Percentiles rank a stretch among this genome's conserved stretches.
Conservation (phyloP, 495 filamentous ascomycete genomes). For the Polyplosphaeria fusca region DNA sequence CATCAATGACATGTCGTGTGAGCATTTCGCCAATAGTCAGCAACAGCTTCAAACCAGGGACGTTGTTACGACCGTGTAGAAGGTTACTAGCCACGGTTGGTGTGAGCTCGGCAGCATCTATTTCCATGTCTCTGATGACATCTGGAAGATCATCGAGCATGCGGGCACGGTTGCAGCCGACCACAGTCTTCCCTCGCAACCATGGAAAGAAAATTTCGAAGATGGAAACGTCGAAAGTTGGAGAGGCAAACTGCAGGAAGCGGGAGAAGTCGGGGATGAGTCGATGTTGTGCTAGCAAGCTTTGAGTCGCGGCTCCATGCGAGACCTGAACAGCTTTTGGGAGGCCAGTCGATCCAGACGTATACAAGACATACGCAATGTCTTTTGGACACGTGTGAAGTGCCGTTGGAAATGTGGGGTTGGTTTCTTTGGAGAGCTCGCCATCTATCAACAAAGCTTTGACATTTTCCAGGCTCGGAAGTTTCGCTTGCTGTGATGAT, state of each 20-base stretch:
- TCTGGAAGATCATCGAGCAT: constrained; percentile 69
- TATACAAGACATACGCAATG: constrained; percentile 87
- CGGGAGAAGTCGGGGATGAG: constrained; percentile 68
- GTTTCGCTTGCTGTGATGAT: neutral
- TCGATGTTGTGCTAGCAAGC: constrained; percentile 69
- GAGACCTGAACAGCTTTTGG: constrained; percentile 82
- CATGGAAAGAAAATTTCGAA: constrained; percentile 87
- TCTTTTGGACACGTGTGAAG: constrained; percentile 43
- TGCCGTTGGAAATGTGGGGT: neutral
- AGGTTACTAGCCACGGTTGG: constrained; percentile 74
- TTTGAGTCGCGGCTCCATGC: constrained; percentile 72
- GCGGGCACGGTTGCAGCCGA: constrained; percentile 59
- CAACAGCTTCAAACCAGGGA: constrained; percentile 59
- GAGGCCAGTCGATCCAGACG: constrained; percentile 80
- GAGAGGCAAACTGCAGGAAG: constrained; percentile 83
- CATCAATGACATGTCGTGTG: constrained; percentile 63
- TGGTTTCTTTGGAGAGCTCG: neutral
- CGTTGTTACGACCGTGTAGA: constrained; percentile 56
- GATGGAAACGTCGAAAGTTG: constrained; percentile 84
- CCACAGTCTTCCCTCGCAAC: constrained; percentile 65
- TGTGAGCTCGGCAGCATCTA: constrained; percentile 79
- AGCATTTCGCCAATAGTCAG: constrained; percentile 89
- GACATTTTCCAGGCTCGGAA: constrained; percentile 13
- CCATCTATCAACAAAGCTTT: constrained; percentile 20
- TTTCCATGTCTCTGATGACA: constrained; percentile 58